A percentile compares a stretch with the other conserved stretches of the same genome.
phyloP scores from a whole-genome alignment of 2,329 filamentous ascomycete genomes.

The Pseudogymnoascus sp. region DNA sequence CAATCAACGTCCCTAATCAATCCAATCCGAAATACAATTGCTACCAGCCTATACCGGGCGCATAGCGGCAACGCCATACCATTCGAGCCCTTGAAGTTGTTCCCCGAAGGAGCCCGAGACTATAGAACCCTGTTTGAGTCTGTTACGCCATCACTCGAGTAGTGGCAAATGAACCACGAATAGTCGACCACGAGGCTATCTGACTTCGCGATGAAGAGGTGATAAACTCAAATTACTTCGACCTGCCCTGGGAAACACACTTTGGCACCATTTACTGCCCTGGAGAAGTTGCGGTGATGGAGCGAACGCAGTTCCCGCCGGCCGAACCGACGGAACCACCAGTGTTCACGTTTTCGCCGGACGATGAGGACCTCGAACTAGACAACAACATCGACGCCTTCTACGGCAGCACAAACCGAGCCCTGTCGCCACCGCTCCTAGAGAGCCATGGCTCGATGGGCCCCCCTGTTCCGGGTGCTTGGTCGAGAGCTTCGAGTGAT shows the following conservation, averaged over 20 bases:
- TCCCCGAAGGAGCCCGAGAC: not conserved
- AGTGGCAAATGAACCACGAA: constrained; percentile 5
- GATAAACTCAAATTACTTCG: not conserved
- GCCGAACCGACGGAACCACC: constrained; percentile 3
- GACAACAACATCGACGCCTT: not conserved
- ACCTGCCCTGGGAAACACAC: not conserved
- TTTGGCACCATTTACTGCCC: not conserved
- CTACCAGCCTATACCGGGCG: not conserved
- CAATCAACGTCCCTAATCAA: not conserved
- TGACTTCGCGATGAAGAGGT: not conserved
- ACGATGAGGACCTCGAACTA: not conserved
- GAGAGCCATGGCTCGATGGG: constrained; percentile 23
- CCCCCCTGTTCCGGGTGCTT: constrained; percentile 27
- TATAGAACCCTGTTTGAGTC: not conserved
- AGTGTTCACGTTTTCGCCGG: constrained; percentile 8
- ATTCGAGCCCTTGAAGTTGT: not conserved
- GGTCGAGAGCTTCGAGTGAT: constrained; percentile 37
- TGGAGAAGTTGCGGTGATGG: not conserved
- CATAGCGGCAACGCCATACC: not conserved
- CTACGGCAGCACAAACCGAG: constrained; percentile 16
- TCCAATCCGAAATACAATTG: not conserved
- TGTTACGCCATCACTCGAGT: constrained; percentile 6
- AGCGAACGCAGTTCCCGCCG: constrained; percentile 1
- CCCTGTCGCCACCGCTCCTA: constrained; percentile 19
- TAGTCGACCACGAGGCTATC: not conserved